These are phyloP conservation scores for Rickenella mellea DNA, from an alignment of 768 basidiomycete species.

Conservation along the genomic window DNA sequence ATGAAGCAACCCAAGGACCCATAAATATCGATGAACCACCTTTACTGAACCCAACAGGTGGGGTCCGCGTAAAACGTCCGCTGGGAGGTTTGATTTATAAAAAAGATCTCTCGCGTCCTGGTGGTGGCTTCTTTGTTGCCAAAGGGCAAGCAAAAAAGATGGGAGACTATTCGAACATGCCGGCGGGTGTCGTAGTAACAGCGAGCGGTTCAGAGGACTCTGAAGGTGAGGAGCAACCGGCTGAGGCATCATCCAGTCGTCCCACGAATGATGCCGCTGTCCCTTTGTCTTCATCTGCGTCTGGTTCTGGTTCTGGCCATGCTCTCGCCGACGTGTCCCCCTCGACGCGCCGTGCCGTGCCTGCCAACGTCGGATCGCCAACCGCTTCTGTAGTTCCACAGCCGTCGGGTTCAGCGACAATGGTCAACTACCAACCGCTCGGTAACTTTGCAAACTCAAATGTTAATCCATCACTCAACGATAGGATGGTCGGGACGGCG, in stretches of 20 bases:
- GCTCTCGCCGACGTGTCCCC: not conserved
- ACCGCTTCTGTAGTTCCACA: not conserved
- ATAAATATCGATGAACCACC: slow-evolving; percentile 45
- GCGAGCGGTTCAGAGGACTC: slow-evolving; percentile 29
- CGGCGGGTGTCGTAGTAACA: slow-evolving; percentile 43
- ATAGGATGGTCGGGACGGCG: slow-evolving; percentile 20
- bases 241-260: slow-evolving; percentile 8
- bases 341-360: not conserved
- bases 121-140: slow-evolving; percentile 81
- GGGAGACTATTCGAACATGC: slow-evolving; percentile 43
- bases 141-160: slow-evolving; percentile 21
- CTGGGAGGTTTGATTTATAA: slow-evolving; percentile 54
- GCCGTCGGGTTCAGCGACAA: slow-evolving; percentile 15
- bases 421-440: slow-evolving; percentile 52
- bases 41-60: slow-evolving; percentile 72
- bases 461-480: slow-evolving; percentile 74
- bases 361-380: not conserved
- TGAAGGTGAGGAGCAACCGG: slow-evolving; percentile 36
- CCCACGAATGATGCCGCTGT: slow-evolving; percentile 11
- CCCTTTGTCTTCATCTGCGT: slow-evolving; percentile 7
- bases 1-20: slow-evolving; percentile 88
- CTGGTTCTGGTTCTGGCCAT: slow-evolving; percentile 2
- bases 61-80: slow-evolving; percentile 43
- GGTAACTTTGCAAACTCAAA: slow-evolving; percentile 42
- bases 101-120: slow-evolving; percentile 72